Conservation (phyloP, 2,329 filamentous ascomycete species). For the Colletotrichum caudatum region DNA sequence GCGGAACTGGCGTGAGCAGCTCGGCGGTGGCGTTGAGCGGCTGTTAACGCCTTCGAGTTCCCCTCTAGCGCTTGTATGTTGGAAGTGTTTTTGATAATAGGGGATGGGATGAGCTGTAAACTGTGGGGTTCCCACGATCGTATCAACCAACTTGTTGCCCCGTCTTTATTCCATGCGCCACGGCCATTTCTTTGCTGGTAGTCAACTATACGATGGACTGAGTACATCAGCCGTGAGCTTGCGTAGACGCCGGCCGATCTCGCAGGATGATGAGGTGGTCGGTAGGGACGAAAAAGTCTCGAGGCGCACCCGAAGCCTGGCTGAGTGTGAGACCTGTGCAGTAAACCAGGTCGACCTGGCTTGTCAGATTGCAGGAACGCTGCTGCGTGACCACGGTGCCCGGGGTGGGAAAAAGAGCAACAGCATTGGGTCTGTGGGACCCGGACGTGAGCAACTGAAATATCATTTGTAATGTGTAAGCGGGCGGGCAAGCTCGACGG, state of each 20-base stretch:
- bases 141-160: background rate
- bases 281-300: background rate
- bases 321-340: background rate
- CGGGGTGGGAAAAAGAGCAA: background rate
- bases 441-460: constrained; percentile 23
- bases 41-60: background rate
- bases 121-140: no score
- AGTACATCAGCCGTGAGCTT: background rate
- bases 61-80: background rate
- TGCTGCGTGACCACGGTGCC: background rate
- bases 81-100: no score
- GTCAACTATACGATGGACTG: background rate
- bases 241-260: background rate
- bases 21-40: background rate
- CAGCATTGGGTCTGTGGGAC: background rate
- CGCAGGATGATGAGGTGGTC: background rate
- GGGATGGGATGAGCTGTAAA: background rate
- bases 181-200: background rate
- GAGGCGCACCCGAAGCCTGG: background rate
- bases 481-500: constrained; percentile 32
- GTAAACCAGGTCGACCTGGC: background rate
- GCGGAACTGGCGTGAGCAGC: constrained; percentile 41
- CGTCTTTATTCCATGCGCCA: background rate
- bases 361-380: background rate
- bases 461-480: constrained; percentile 36